A percentile compares a stretch with the other conserved stretches of the same genome.
These are phyloP conservation scores for Scalesia atractyloides DNA, from an alignment of 129 eudicot genomes.

Conservation along the genomic window DNA sequence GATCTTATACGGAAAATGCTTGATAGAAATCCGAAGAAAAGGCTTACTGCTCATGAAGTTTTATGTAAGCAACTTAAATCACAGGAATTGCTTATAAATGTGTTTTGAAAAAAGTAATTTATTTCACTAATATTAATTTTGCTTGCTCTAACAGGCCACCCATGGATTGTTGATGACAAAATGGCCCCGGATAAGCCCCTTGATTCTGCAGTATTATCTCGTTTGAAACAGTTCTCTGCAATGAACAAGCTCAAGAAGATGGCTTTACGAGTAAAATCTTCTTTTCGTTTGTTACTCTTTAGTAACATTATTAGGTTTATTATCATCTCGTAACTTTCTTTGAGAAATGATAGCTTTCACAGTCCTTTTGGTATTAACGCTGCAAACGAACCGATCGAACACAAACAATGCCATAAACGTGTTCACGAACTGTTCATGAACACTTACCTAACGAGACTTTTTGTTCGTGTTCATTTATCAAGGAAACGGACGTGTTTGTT, in stretches of 20 bases:
- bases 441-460: too few species aligned
- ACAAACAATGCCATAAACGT: too few species aligned
- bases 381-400: too few species aligned
- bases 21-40: slow-evolving; percentile 78
- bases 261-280: slow-evolving; percentile 81
- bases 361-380: too few species aligned
- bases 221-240: slow-evolving; percentile 89
- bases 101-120: background rate
- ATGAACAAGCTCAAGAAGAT: slow-evolving; percentile 97
- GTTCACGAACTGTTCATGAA: too few species aligned
- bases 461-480: too few species aligned
- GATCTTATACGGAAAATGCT: slow-evolving; percentile 89
- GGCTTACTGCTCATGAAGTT: slow-evolving; percentile 94
- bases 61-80: slow-evolving; percentile 54
- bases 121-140: background rate
- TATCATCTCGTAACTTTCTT: background rate
- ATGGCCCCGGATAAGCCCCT: slow-evolving; percentile 93
- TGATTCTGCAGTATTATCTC: slow-evolving; percentile 91
- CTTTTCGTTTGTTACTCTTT: background rate
- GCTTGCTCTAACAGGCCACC: slow-evolving; percentile 62
- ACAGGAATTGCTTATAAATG: slow-evolving; percentile 4
- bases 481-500: too few species aligned
- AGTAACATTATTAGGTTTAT: background rate
- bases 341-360: background rate
- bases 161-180: slow-evolving; percentile 93